Evolutionary conservation across 805 yeast species (phyloP), one percentile per base, ranked within the genome.

Genomic region (Wickerhamomyces alni): DNA sequence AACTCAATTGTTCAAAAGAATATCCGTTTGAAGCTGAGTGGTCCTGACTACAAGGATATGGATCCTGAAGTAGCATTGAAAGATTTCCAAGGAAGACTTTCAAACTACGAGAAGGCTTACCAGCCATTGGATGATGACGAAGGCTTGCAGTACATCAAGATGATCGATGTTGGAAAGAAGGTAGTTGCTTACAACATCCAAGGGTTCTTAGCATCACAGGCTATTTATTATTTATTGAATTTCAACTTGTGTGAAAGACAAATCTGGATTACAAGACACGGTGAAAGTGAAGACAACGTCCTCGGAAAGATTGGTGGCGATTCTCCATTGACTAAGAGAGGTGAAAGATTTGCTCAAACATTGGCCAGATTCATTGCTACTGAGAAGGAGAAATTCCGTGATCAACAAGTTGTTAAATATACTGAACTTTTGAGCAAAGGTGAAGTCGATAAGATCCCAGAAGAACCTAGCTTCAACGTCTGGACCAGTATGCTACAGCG

Each of bases 151-250:
- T 93, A 88, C 54, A 86, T 89, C 48, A 88, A 91, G 61, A 88
- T 91, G 95, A 87, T 91, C 41, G 91, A 91, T 59, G 97, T 89
- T 10, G 98, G 99, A 8, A 80, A 86, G 53, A 93, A 91, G 59
- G 87, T 91, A 30, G 94, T 91, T 38, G 87, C 96, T 26, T 89
- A 82, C 59, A 87, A 89, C 55, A 85, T 91, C 41, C 86, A 86
- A 53, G 85, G 85, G 5, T 93, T 87, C 54, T 66, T 91, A 38
- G 91, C 96, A 0, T 88, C 96, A 3, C 98, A 93, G 56, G 85
- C 96, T 1, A 86, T 89, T 28, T 91, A 87, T 57, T 93, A 87
- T 66, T 66, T 91, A 47, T 69, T 91, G 46, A 87, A 87, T 53
- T 91, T 91, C 74, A 91, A 93, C 57, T 69, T 91, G 32, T 75